These are phyloP conservation scores for Astragalus glycyphyllos DNA, from an alignment of 306 rosid species.

Conservation along the genomic window DNA sequence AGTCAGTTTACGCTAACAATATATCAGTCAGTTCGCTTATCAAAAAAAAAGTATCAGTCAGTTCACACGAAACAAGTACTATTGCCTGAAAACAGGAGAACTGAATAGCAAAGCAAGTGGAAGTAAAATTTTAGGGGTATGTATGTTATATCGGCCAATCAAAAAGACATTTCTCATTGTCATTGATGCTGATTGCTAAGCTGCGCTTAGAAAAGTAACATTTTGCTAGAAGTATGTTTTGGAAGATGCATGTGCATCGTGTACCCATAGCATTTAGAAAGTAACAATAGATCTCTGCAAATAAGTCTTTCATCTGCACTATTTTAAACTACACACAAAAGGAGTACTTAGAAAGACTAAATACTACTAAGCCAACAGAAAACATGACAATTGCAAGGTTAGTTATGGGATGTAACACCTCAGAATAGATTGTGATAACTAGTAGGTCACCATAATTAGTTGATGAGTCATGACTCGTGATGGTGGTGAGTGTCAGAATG, in stretches of 20 bases:
- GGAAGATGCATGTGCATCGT: not conserved
- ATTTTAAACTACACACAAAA: not conserved
- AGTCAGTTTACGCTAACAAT: slow-evolving; percentile 22
- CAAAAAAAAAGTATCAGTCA: slow-evolving; percentile 31
- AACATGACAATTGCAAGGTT: not conserved
- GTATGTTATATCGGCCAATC: slow-evolving; percentile 11
- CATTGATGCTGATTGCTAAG: slow-evolving; percentile 14
- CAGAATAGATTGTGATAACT: not conserved
- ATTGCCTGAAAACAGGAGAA: not conserved
- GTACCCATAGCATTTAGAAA: slow-evolving; percentile 18
- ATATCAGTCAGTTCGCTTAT: slow-evolving; percentile 16
- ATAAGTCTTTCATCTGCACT: slow-evolving; percentile 13
- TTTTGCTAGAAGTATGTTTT: slow-evolving; percentile 3
- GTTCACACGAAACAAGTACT: not conserved
- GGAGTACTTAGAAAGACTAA: not conserved
- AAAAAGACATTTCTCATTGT: slow-evolving; percentile 2
- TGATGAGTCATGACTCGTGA: slow-evolving; percentile 3
- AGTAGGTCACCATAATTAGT: not conserved
- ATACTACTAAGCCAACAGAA: not conserved
- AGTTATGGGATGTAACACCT: slow-evolving; percentile 13
- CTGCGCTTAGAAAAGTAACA: slow-evolving; percentile 4
- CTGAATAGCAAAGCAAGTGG: slow-evolving; percentile 15
- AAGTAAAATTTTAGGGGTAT: not conserved
- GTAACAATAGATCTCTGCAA: slow-evolving; percentile 22
- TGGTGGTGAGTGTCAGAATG: slow-evolving; percentile 24